A percentile compares a stretch with the other conserved stretches of the same genome.
phyloP scores from a whole-genome alignment of 2,329 filamentous ascomycete species.

The Fusarium ramigenum region DNA sequence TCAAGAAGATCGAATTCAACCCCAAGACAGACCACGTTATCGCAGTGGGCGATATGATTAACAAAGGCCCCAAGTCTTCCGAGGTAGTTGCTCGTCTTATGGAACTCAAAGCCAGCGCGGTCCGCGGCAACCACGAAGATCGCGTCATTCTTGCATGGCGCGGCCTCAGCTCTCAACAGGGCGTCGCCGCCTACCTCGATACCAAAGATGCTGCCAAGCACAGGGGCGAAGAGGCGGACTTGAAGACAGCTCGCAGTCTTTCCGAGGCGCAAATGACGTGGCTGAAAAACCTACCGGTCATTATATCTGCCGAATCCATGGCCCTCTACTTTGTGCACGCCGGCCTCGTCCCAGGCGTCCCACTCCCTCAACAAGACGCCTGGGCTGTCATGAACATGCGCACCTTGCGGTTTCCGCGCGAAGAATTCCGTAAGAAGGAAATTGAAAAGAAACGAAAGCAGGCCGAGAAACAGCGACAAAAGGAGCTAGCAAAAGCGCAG shows the following conservation, averaged over 20 bases:
- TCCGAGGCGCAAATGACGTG: conserved; percentile 70
- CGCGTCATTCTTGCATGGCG: conserved; percentile 74
- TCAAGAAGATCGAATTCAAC: conserved; percentile 73
- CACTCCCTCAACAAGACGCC: conserved; percentile 76
- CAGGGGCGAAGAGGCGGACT: conserved; percentile 50
- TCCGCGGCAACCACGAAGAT: conserved; percentile 95
- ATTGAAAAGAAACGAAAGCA: conserved; percentile 39
- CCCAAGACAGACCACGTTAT: conserved; percentile 73
- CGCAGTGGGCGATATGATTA: conserved; percentile 80
- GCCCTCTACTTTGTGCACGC: conserved; percentile 80
- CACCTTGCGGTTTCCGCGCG: conserved; percentile 69
- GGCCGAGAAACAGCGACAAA: conserved; percentile 32
- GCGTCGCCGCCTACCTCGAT: conserved; percentile 43
- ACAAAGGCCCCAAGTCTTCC: conserved; percentile 84
- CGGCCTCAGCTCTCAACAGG: conserved; percentile 38
- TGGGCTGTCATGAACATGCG: conserved; percentile 93
- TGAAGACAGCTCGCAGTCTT: conserved; percentile 66
- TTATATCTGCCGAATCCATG: conserved; percentile 75
- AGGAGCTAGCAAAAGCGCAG: conserved; percentile 29
- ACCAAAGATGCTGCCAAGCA: conserved; percentile 41
- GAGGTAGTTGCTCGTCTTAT: conserved; percentile 82
- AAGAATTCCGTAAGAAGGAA: conserved; percentile 51
- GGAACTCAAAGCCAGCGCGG: conserved; percentile 77
- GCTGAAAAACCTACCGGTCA: conserved; percentile 78
- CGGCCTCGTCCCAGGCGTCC: conserved; percentile 80